Evolutionary conservation across 208 protist genomes (phyloP).

Genomic region (Leishmania arabica): DNA sequence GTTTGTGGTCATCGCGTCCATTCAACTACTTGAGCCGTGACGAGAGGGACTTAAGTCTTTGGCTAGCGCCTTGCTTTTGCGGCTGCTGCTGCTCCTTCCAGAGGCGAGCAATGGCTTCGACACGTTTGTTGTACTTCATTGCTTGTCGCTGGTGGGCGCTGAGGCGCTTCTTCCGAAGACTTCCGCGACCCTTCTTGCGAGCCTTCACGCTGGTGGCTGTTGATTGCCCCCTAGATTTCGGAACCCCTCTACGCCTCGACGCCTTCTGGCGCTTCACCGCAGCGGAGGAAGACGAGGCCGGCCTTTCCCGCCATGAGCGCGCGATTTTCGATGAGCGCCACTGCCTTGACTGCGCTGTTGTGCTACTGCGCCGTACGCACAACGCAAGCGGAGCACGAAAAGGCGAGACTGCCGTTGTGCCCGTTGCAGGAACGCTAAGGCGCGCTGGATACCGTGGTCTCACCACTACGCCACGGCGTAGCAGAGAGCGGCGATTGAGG

Average conservation of each 20-base stretch:
- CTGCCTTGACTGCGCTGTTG: not conserved
- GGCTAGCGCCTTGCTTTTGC: conserved; percentile 11
- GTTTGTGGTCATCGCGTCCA: not conserved
- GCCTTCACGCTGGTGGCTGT: not conserved
- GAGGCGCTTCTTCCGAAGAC: conserved; percentile 1
- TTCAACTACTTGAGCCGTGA: conserved; percentile 4
- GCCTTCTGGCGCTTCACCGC: not conserved
- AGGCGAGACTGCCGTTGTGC: not conserved
- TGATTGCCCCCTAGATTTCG: not conserved
- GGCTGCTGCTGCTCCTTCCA: conserved; percentile 62
- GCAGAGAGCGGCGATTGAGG: not conserved
- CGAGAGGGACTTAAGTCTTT: not conserved
- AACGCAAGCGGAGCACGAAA: not conserved
- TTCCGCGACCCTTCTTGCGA: not conserved
- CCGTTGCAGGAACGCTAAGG: no score
- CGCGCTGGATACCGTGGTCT: not conserved
- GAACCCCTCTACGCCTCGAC: not conserved
- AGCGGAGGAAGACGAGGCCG: not conserved
- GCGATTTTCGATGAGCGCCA: not conserved
- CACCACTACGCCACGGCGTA: not conserved
- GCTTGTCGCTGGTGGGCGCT: conserved; percentile 55
- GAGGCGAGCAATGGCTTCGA: conserved; percentile 80
- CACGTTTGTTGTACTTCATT: conserved; percentile 88
- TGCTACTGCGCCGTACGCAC: not conserved
- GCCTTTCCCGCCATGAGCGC: conserved; percentile 5